Evolutionary conservation across 495 filamentous ascomycete species (phyloP).

Genomic region (Halenospora varia): DNA sequence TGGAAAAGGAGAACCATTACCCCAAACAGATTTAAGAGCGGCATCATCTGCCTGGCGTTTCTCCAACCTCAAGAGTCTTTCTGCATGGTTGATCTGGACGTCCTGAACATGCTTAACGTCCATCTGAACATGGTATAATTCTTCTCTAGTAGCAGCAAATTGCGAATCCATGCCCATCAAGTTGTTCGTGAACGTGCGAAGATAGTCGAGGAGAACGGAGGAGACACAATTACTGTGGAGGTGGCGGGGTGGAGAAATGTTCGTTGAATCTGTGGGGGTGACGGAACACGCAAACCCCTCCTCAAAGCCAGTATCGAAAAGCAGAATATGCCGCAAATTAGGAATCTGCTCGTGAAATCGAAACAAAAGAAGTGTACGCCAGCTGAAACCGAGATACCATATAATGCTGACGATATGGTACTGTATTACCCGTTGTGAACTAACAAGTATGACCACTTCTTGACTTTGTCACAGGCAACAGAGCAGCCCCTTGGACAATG

Average conservation of each 20-base stretch:
- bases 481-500: slow-evolving; percentile 16
- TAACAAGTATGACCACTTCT: slow-evolving; percentile 16
- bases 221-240: too few species aligned
- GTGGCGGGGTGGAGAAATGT: too few species aligned
- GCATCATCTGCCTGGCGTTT: slow-evolving; percentile 78
- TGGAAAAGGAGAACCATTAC: slow-evolving; percentile 81
- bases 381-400: slow-evolving; percentile 3
- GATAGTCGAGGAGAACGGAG: background rate
- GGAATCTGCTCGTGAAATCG: background rate
- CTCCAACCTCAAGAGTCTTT: slow-evolving; percentile 74
- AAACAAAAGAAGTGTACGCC: background rate
- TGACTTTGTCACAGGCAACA: slow-evolving; percentile 18
- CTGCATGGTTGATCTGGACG: slow-evolving; percentile 74
- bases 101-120: slow-evolving; percentile 80
- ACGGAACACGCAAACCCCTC: background rate
- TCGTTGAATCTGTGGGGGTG: too few species aligned
- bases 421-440: background rate
- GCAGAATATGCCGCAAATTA: background rate
- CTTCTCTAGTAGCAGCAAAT: slow-evolving; percentile 54
- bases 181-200: too few species aligned
- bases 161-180: slow-evolving; percentile 56
- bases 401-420: slow-evolving; percentile 9
- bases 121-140: slow-evolving; percentile 82
- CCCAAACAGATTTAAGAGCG: slow-evolving; percentile 81
- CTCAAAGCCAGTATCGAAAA: background rate